A percentile compares a stretch with the other conserved stretches of the same genome.
phyloP scores from a whole-genome alignment of 441 rosid species.

The Melastoma candidum region DNA sequence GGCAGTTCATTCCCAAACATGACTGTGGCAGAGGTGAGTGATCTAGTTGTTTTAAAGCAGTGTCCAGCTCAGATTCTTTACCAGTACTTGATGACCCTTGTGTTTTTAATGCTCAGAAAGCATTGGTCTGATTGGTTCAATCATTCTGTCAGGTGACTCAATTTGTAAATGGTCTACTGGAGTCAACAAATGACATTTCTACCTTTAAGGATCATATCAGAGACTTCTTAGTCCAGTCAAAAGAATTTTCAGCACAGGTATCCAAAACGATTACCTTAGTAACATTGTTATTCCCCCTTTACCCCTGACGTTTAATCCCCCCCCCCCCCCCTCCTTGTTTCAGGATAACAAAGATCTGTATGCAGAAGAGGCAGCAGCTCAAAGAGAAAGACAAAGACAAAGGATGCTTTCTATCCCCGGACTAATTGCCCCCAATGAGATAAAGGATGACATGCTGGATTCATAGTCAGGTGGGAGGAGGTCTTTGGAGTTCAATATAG shows the following conservation, averaged over 20 bases:
- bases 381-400: constrained; percentile 81
- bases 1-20: constrained; percentile 95
- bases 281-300: neutral
- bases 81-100: no score
- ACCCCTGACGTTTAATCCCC: neutral
- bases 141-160: constrained; percentile 56
- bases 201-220: constrained; percentile 80
- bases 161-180: constrained; percentile 78
- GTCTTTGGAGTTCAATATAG: neutral
- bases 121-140: no score
- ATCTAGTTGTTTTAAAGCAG: neutral
- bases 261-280: neutral
- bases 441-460: constrained; percentile 97
- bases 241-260: constrained; percentile 85
- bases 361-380: constrained; percentile 96
- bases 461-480: constrained; percentile 30
- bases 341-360: constrained; percentile 99
- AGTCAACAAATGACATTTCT: constrained; percentile 75
- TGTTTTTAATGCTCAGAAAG: no score
- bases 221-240: constrained; percentile 91
- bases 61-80: no score
- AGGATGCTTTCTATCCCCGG: constrained; percentile 97
- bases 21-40: constrained; percentile 75
- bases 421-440: constrained; percentile 92
- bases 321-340: neutral